A percentile compares a stretch with the other conserved stretches of the same genome.
Conservation (phyloP, 2,329 filamentous ascomycete genomes). For the Verticillium zaregamsianum region DNA sequence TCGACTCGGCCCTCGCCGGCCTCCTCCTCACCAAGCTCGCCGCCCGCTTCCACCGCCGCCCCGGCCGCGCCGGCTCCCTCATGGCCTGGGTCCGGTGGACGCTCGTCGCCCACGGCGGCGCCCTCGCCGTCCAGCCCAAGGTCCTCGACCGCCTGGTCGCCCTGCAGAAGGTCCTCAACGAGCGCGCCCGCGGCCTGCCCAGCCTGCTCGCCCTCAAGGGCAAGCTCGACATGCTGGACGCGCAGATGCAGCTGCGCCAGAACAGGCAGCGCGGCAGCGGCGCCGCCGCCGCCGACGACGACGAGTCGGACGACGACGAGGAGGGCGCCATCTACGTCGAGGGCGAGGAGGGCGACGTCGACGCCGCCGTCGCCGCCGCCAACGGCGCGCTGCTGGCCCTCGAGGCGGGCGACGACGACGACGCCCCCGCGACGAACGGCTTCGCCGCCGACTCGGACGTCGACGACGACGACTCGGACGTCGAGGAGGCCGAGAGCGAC, state of each 20-base stretch:
- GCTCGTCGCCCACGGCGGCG: conserved; percentile 85
- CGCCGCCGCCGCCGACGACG: conserved; percentile 21
- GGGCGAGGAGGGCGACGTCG: conserved; percentile 58
- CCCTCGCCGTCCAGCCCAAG: conserved; percentile 80
- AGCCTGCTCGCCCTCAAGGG: conserved; percentile 86
- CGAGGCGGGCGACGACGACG: conserved; percentile 1
- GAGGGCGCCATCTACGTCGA: conserved; percentile 84
- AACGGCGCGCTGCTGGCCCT: background rate
- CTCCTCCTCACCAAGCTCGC: conserved; percentile 78
- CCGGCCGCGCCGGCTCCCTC: conserved; percentile 82
- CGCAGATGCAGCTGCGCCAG: conserved; percentile 78
- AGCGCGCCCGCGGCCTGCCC: conserved; percentile 76
- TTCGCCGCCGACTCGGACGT: conserved; percentile 57
- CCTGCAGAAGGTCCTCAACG: conserved; percentile 81
- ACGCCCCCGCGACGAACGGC: conserved; percentile 37
- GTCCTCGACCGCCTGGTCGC: conserved; percentile 72
- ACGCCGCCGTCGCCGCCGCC: conserved; percentile 20
- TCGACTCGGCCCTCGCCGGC: conserved; percentile 80
- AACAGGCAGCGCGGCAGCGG: conserved; percentile 52
- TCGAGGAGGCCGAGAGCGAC: conserved; percentile 38
- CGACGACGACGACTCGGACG: conserved; percentile 37
- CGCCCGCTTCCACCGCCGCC: conserved; percentile 78
- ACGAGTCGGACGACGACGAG: conserved; percentile 47
- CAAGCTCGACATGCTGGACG: conserved; percentile 89
- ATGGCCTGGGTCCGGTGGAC: conserved; percentile 98